A percentile compares a stretch with the other conserved stretches of the same genome.
phyloP scores from a whole-genome alignment of 1,139 yeast species.

The Hyphopichia fennica region DNA sequence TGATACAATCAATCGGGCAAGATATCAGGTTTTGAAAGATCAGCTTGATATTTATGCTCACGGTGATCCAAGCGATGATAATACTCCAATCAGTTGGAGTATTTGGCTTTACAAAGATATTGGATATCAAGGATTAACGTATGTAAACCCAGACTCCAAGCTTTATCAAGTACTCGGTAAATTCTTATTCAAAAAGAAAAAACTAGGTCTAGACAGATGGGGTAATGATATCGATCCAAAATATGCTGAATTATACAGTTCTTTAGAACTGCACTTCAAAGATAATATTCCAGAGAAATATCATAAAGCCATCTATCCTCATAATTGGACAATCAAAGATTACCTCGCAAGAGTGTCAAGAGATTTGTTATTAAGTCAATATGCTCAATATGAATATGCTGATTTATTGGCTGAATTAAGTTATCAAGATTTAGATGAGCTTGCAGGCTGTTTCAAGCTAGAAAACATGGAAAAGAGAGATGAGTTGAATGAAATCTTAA shows the following conservation, averaged over 20 bases:
- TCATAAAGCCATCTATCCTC: conserved; percentile 36
- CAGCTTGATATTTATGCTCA: conserved; percentile 39
- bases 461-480: conserved; percentile 42
- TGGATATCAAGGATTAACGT: conserved; percentile 48
- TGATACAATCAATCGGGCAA: conserved; percentile 32
- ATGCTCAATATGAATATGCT: conserved; percentile 43
- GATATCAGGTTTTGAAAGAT: conserved; percentile 41
- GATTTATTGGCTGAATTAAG: conserved; percentile 37
- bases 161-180: conserved; percentile 40
- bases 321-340: conserved; percentile 31
- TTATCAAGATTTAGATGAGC: conserved; percentile 44
- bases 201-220: conserved; percentile 48
- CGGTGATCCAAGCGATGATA: conserved; percentile 48
- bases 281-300: conserved; percentile 33
- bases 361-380: conserved; percentile 42
- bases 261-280: conserved; percentile 31
- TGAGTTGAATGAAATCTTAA: conserved; percentile 36
- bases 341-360: conserved; percentile 36
- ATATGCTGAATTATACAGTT: conserved; percentile 29
- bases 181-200: conserved; percentile 40
- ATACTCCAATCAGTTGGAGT: conserved; percentile 44
- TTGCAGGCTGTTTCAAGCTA: conserved; percentile 48
- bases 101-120: conserved; percentile 54
- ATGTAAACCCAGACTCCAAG: conserved; percentile 40
- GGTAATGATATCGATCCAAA: conserved; percentile 44